Percentiles rank a stretch among this genome's conserved stretches.
Conservation (phyloP, 2,329 filamentous ascomycete genomes). For the Ascochyta lentis region DNA sequence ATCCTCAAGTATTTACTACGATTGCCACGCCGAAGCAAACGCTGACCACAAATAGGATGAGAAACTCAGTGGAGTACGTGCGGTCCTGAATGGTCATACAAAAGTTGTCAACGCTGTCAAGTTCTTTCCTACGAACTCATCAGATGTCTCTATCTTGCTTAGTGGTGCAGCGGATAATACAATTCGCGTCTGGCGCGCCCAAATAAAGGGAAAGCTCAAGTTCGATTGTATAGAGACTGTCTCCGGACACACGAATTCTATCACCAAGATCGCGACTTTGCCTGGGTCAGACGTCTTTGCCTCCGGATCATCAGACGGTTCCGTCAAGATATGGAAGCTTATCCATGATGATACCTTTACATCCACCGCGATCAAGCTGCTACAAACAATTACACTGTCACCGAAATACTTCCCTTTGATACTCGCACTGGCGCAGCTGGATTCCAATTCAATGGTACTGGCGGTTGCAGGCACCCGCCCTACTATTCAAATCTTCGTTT, state of each 20-base stretch:
- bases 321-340: slow-evolving; percentile 72
- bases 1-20: slow-evolving; percentile 68
- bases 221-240: slow-evolving; percentile 59
- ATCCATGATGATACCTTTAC: slow-evolving; percentile 41
- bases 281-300: slow-evolving; percentile 58
- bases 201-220: slow-evolving; percentile 24
- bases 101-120: slow-evolving; percentile 83
- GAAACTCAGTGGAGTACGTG: slow-evolving; percentile 64
- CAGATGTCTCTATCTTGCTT: slow-evolving; percentile 66
- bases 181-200: slow-evolving; percentile 67
- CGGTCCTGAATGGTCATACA: slow-evolving; percentile 76
- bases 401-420: slow-evolving; percentile 85
- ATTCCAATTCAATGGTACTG: slow-evolving; percentile 67
- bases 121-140: slow-evolving; percentile 67
- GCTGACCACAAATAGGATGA: slow-evolving; percentile 48
- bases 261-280: slow-evolving; percentile 68
- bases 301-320: slow-evolving; percentile 69
- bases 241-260: slow-evolving; percentile 72
- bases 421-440: slow-evolving; percentile 70
- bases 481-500: slow-evolving; percentile 79
- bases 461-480: slow-evolving; percentile 87
- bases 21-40: background rate
- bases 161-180: slow-evolving; percentile 83
- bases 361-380: slow-evolving; percentile 32
- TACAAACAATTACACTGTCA: slow-evolving; percentile 68